phyloP scores from a whole-genome alignment of 441 rosid genomes.

The Arabidopsis hybrid region DNA sequence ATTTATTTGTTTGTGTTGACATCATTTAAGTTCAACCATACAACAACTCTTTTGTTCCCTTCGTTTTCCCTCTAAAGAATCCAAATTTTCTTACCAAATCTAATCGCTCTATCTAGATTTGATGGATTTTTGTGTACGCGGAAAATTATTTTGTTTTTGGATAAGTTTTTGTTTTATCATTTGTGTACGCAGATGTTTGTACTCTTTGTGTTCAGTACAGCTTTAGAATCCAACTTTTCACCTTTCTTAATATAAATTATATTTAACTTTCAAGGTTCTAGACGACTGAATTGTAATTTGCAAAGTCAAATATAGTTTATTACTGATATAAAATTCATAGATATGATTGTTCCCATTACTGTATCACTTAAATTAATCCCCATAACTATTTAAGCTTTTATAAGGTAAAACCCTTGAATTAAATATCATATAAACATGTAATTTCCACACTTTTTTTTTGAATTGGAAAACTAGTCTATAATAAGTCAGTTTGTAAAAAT shows the following conservation, averaged over 20 bases:
- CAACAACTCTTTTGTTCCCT: constrained; percentile 45
- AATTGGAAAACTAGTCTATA: neutral
- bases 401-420: neutral
- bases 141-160: neutral
- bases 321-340: neutral
- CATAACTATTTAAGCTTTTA: neutral
- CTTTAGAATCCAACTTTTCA: neutral
- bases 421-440: neutral
- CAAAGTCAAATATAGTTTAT: constrained; percentile 29
- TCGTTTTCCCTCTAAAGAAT: neutral
- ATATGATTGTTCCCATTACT: constrained; percentile 6
- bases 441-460: neutral
- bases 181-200: neutral
- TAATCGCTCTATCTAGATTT: neutral
- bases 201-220: neutral
- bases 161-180: too few species aligned
- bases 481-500: neutral
- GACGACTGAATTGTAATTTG: neutral
- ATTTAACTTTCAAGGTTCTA: neutral
- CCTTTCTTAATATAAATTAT: neutral
- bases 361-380: neutral
- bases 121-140: neutral
- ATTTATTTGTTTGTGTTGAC: constrained; percentile 32
- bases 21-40: constrained; percentile 45
- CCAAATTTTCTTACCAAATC: constrained; percentile 31